Evolutionary conservation across 1,284 basidiomycete genomes (phyloP), one percentile per base, ranked within the genome.

Genomic region (Austroboletus novae-zelandiae): DNA sequence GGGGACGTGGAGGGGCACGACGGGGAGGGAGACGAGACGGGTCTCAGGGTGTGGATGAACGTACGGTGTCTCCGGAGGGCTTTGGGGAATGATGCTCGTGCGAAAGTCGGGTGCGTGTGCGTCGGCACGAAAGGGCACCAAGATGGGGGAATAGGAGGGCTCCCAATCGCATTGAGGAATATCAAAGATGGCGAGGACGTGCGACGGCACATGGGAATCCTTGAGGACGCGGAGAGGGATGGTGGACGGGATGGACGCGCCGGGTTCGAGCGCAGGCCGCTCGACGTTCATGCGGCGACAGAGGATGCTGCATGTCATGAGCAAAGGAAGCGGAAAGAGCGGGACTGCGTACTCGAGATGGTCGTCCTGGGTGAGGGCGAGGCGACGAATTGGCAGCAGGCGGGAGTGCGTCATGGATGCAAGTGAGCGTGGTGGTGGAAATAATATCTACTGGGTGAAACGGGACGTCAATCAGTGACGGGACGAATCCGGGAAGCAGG

Each of bases 211-310:
- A 40, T 69, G 69, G 9, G 71, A 69, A 43, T 74, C 69, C 46
- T 67, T 70, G 15, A 69, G 51, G 49, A 79, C 58, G 34, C 65
- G 65, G 61, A 80, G 68, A 52, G 74, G 69, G 52, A 79, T 64
- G 3, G 69, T 70, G 14, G 70, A 50, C 7, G 73, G 74, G 4
- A 75, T 61, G 9, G 66, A 55, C 43, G 51, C 53, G 34, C 64
- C 62, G 7, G 64, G 56, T 14, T 60, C 52, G 30, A 63, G 56
- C 2, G 55, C 53, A 29, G 64, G 60, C 51, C 61, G 67, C 15
- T 62, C 58, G 31, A 80, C 74, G 49, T 77, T 80, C 58, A 78
- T 75, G 54, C 78, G 73, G 54, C 63, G 67, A 55, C 68, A 80
- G 27, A 81, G 64, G 13, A 76, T 70, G 29, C 79, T 81, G 31